Base-by-base conservation (phyloP, 495 filamentous ascomycete species). In the Podospora bellae-mahoneyi region DNA sequence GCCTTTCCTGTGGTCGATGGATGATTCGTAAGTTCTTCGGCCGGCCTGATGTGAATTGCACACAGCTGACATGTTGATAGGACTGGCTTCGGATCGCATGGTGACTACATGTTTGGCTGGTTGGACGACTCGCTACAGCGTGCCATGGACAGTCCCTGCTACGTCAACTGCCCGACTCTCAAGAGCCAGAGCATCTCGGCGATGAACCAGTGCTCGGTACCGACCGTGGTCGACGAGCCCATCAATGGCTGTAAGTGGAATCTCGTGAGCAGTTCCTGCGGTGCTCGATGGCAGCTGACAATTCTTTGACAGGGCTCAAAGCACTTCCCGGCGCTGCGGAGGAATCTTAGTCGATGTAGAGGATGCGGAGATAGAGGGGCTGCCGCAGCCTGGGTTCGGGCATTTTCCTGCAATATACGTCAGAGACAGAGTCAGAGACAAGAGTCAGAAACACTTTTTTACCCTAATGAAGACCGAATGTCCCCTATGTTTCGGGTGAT, bases 1-100 rank as follows among this genome's bases (percentile, higher is more conserved):
- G 68, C 82, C 81, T 20, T 83, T 84, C 69, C 78, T 83, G 13
- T 84, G 81, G 80, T 77, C 73, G 55, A 80, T 78, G 59, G 79
- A 78, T 34, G 74, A 82, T 56, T 26, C 59, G 59, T 61, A 32
- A 61, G 59, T 27, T 20, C 13, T 32, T 18, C 59, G 6, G 3
- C 26, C 23, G 19, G 16, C 5, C 28, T 9, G 1, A 2, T 61
- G 7, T 18, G 23, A 32, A 28, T 4, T 20, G 59, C 26, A 27
- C 23, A 64, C 23, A 54, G 62, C 57, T 69, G 57, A 65, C 62
- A 28, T 13, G 20, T 9, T 34, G 5, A 68, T 19, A 72, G 70
- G 15, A 80, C 76, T 57, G 78, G 78, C 5, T 79, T 71, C 69
- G 73, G 73, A 10, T 74, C 70, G 2, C 78, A 80, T 66, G 78